Percentiles rank a stretch among this genome's conserved stretches.
phyloP scores from a whole-genome alignment of 2,329 filamentous ascomycete genomes.

The Neophaeococcomyces mojaviensis region DNA sequence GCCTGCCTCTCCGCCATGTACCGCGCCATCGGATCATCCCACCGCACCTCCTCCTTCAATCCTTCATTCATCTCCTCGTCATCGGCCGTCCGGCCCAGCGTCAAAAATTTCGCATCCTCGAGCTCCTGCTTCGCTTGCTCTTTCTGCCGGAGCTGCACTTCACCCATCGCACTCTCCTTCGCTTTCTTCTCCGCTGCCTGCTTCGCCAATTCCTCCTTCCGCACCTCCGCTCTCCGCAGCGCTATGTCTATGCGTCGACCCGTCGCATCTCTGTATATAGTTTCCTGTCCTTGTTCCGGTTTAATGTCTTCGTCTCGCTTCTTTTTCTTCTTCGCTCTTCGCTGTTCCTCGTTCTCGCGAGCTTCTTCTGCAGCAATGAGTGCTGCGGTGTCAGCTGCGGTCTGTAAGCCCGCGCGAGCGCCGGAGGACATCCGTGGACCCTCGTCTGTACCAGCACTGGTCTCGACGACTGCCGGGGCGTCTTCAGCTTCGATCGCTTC shows the following conservation, averaged over 20 bases:
- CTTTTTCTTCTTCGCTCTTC: neutral
- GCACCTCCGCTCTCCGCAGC: constrained; percentile 80
- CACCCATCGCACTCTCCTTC: constrained; percentile 67
- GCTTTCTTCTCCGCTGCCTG: constrained; percentile 57
- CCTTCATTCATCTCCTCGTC: constrained; percentile 81
- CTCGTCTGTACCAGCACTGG: constrained; percentile 28
- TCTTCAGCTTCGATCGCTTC: constrained; percentile 42
- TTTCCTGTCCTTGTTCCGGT: constrained; percentile 56
- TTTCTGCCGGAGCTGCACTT: constrained; percentile 69
- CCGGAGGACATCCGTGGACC: constrained; percentile 72
- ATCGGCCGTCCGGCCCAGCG: constrained; percentile 70
- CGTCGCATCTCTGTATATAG: constrained; percentile 90
- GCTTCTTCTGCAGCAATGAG: constrained; percentile 59
- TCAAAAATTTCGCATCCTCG: constrained; percentile 74
- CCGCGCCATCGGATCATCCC: constrained; percentile 88
- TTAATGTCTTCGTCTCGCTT: constrained; percentile 33
- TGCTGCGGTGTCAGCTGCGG: constrained; percentile 66
- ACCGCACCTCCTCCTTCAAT: constrained; percentile 65
- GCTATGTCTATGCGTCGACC: constrained; percentile 89
- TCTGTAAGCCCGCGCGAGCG: constrained; percentile 79
- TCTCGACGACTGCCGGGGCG: constrained; percentile 34
- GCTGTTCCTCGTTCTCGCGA: constrained; percentile 10
- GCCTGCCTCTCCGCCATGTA: constrained; percentile 54
- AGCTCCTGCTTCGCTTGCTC: constrained; percentile 59
- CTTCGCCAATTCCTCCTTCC: constrained; percentile 68